A percentile compares a stretch with the other conserved stretches of the same genome.
phyloP scores from a whole-genome alignment of 768 basidiomycete genomes.

The Suillus alpinus region DNA sequence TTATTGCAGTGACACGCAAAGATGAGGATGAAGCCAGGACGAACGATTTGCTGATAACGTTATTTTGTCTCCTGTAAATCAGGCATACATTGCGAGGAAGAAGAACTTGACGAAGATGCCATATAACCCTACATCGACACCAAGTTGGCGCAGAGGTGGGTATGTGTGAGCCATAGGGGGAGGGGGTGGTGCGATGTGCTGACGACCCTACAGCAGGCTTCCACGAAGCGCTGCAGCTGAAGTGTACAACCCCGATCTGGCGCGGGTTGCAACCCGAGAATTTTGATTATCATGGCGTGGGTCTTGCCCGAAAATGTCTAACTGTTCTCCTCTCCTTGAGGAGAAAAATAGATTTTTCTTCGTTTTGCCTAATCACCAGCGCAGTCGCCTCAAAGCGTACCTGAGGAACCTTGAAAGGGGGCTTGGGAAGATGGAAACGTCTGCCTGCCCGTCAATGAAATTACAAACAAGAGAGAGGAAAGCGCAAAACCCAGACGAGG shows the following conservation, averaged over 20 bases:
- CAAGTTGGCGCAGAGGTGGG: background rate
- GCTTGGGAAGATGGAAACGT: background rate
- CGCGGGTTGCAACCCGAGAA: background rate
- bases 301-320: background rate
- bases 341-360: background rate
- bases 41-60: background rate
- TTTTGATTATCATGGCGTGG: background rate
- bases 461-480: background rate
- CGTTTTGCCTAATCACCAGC: background rate
- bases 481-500: background rate
- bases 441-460: background rate
- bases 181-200: background rate
- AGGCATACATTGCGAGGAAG: background rate
- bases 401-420: background rate
- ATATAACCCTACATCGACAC: background rate
- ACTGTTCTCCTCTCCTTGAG: background rate
- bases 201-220: background rate
- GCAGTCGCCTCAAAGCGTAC: background rate
- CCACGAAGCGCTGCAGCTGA: background rate
- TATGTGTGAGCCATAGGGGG: background rate
- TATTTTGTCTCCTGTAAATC: background rate
- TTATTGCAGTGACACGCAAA: background rate
- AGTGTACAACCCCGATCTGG: background rate
- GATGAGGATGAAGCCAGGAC: background rate
- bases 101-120: background rate